These are phyloP conservation scores for Exobasidium rhododendri DNA, from an alignment of 1,284 basidiomycete species.

Conservation along the genomic window DNA sequence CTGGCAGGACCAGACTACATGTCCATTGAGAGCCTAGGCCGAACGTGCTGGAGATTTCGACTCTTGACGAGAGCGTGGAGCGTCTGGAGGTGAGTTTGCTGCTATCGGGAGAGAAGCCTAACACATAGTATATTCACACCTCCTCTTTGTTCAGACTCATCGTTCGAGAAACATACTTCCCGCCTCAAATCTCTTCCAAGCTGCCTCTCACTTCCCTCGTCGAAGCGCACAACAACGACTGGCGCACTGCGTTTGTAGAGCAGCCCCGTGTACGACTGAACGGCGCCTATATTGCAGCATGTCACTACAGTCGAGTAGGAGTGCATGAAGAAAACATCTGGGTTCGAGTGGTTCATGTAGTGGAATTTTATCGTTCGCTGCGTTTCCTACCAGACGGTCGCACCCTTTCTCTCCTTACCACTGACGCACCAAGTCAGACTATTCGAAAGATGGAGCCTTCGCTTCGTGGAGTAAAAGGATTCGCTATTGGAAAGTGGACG, in stretches of 20 bases:
- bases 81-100: slow-evolving; percentile 30
- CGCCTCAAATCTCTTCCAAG: slow-evolving; percentile 28
- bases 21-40: slow-evolving; percentile 38
- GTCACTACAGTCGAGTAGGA: slow-evolving; percentile 47
- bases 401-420: slow-evolving; percentile 79
- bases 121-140: background rate
- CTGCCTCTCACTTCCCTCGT: slow-evolving; percentile 20
- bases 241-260: slow-evolving; percentile 47
- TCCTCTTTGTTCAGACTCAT: slow-evolving; percentile 15
- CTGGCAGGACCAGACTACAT: slow-evolving; percentile 46
- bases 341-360: slow-evolving; percentile 50
- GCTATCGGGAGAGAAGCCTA: background rate
- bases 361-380: slow-evolving; percentile 70
- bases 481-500: slow-evolving; percentile 61
- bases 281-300: slow-evolving; percentile 50
- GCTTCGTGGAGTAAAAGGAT: slow-evolving; percentile 65
- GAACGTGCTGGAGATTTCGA: slow-evolving; percentile 48
- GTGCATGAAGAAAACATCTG: slow-evolving; percentile 45
- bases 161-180: slow-evolving; percentile 39
- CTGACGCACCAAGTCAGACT: slow-evolving; percentile 73
- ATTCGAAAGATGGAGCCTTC: slow-evolving; percentile 73
- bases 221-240: slow-evolving; percentile 29
- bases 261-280: slow-evolving; percentile 50
- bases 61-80: slow-evolving; percentile 34
- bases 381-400: slow-evolving; percentile 84